Conservation (phyloP, 768 basidiomycete species). For the Hypholoma fasciculare region DNA sequence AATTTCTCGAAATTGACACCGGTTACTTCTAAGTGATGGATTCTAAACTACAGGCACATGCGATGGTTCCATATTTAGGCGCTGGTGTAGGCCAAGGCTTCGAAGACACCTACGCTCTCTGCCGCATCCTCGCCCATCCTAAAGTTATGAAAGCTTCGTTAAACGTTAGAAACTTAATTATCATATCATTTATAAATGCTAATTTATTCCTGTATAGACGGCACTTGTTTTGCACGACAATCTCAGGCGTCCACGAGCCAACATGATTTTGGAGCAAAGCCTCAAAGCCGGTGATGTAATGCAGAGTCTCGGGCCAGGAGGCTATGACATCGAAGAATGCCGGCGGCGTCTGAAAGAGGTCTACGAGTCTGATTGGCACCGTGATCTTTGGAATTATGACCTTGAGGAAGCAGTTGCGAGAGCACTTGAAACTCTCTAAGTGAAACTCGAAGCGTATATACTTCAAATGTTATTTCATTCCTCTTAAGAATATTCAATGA, state of each 20-base stretch:
- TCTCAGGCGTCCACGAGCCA: constrained; percentile 47
- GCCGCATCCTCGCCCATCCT: constrained; percentile 44
- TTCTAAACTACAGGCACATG: constrained; percentile 44
- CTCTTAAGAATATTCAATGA: no score
- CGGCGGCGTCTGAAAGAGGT: constrained; percentile 34
- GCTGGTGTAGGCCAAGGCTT: constrained; percentile 62
- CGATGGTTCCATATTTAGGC: constrained; percentile 58
- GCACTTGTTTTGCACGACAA: constrained; percentile 46
- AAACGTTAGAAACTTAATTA: constrained; percentile 26
- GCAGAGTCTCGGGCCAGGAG: constrained; percentile 35
- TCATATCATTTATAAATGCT: neutral
- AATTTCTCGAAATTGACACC: constrained; percentile 1
- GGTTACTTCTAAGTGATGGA: neutral
- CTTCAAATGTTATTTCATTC: no score
- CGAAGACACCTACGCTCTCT: constrained; percentile 52
- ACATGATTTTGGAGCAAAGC: constrained; percentile 46
- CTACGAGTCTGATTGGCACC: constrained; percentile 34
- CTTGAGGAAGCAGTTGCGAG: constrained; percentile 36
- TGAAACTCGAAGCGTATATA: neutral
- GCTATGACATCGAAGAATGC: constrained; percentile 27
- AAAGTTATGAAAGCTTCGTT: constrained; percentile 38
- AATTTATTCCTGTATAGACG: constrained; percentile 27
- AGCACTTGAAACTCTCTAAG: constrained; percentile 21
- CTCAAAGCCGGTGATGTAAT: constrained; percentile 42
- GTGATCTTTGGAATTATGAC: constrained; percentile 46